Percentiles rank a stretch among this genome's conserved stretches.
phyloP scores from a whole-genome alignment of 2,329 filamentous ascomycete species.

The Pestalotiopsis sp. region DNA sequence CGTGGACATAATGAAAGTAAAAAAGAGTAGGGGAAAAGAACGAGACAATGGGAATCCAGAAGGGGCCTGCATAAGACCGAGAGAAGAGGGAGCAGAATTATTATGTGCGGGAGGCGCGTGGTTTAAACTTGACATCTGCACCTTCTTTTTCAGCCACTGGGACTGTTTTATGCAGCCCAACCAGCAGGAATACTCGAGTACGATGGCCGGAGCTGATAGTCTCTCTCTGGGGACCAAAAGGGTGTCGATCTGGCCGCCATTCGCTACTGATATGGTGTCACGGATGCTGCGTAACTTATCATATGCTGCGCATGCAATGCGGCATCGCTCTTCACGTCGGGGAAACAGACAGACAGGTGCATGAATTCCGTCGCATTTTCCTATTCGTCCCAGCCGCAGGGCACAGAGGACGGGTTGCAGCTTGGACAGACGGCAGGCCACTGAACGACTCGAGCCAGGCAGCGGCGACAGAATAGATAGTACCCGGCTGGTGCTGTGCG shows the following conservation, averaged over 20 bases:
- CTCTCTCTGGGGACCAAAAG: neutral
- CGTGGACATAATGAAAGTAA: constrained; percentile 10
- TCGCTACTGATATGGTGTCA: constrained; percentile 10
- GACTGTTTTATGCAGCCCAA: neutral
- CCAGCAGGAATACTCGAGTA: neutral
- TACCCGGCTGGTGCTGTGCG: neutral
- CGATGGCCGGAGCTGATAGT: neutral
- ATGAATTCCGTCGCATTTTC: constrained; percentile 1
- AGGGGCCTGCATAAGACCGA: constrained; percentile 4
- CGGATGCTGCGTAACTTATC: neutral
- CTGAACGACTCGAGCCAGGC: neutral
- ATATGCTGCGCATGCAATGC: constrained; percentile 10
- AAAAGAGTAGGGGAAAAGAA: neutral
- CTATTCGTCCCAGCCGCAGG: neutral
- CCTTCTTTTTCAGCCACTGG: neutral
- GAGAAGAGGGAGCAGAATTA: neutral
- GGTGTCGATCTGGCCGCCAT: neutral
- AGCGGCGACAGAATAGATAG: neutral
- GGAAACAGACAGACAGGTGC: neutral
- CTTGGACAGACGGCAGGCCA: neutral
- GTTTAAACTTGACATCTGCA: constrained; percentile 1
- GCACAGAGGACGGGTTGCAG: neutral
- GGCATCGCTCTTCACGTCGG: constrained; percentile 12
- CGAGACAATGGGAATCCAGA: constrained; percentile 3
- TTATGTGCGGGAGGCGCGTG: neutral